Evolutionary conservation across 805 yeast genomes (phyloP).

Genomic region (Candida silvicultrix): DNA sequence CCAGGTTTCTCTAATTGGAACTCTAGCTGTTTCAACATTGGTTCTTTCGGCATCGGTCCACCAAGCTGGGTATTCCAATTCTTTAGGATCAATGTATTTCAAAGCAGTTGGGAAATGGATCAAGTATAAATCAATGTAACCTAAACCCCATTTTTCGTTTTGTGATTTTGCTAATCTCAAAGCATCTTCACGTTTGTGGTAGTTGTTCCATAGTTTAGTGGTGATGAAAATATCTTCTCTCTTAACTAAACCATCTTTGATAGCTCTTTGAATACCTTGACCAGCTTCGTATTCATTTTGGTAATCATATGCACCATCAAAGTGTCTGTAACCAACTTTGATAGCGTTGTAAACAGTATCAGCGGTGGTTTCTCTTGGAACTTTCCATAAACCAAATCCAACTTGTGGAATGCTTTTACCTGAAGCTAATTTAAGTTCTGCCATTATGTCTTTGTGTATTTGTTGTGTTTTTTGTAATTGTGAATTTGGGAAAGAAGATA

Average conservation of each 20-base stretch:
- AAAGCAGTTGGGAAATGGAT: conserved; percentile 87
- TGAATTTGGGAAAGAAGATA: too few species aligned
- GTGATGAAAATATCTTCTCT: conserved; percentile 62
- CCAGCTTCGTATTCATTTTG: conserved; percentile 57
- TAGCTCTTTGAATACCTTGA: conserved; percentile 39
- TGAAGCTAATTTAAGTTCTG: too few species aligned
- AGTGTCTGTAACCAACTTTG: conserved; percentile 60
- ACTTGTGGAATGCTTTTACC: too few species aligned
- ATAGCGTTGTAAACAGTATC: conserved; percentile 58
- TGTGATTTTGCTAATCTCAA: conserved; percentile 12
- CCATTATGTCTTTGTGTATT: too few species aligned
- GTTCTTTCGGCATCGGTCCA: conserved; percentile 40
- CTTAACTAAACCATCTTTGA: conserved; percentile 31
- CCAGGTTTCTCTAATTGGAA: conserved; percentile 46
- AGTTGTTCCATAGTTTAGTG: conserved; percentile 62
- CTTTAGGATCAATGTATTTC: conserved; percentile 65
- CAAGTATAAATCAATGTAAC: conserved; percentile 73
- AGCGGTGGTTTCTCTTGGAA: conserved; percentile 22
- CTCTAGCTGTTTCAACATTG: conserved; percentile 31
- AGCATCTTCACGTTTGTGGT: conserved; percentile 25
- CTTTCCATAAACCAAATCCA: conserved; percentile 9
- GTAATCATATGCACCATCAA: conserved; percentile 69
- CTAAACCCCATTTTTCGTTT: conserved; percentile 57
- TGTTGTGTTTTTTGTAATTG: too few species aligned
- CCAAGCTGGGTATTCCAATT: conserved; percentile 72